Evolutionary conservation across 768 basidiomycete species (phyloP).

Genomic region (Fistulinella prunicolor): DNA sequence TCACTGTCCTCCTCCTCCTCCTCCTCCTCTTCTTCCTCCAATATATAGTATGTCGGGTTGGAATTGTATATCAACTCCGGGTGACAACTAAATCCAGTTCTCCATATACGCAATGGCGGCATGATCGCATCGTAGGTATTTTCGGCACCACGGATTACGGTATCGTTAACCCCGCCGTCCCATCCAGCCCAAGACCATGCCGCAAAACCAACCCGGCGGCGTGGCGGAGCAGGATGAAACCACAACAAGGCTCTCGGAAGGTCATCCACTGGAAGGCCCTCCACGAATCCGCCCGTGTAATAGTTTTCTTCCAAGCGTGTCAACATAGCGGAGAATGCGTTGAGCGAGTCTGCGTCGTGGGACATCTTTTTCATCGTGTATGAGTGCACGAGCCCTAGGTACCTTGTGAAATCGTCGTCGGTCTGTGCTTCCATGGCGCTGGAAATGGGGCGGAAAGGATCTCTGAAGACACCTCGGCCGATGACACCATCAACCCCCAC

Average conservation of each 20-base stretch:
- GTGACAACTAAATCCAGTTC: not conserved
- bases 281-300: slow-evolving; percentile 12
- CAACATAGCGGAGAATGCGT: slow-evolving; percentile 16
- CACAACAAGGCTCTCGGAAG: slow-evolving; percentile 12
- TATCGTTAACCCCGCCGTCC: not conserved
- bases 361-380: slow-evolving; percentile 6
- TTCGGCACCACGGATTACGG: not conserved
- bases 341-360: slow-evolving; percentile 10
- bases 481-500: not conserved
- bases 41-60: not conserved
- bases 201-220: slow-evolving; percentile 1
- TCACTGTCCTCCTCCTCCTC: not conserved
- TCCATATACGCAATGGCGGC: slow-evolving; percentile 14
- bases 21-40: not conserved
- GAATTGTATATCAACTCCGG: slow-evolving; percentile 9
- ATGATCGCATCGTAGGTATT: not conserved
- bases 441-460: slow-evolving; percentile 10
- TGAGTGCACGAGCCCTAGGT: slow-evolving; percentile 3
- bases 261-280: slow-evolving; percentile 12
- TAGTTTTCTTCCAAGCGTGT: not conserved
- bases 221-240: slow-evolving; percentile 1
- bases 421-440: not conserved
- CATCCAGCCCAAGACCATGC: slow-evolving; percentile 17
- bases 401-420: not conserved
- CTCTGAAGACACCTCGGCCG: slow-evolving; percentile 4